Evolutionary conservation across 257 asterid genomes (phyloP).

Genomic region (Solanum pennellii): DNA sequence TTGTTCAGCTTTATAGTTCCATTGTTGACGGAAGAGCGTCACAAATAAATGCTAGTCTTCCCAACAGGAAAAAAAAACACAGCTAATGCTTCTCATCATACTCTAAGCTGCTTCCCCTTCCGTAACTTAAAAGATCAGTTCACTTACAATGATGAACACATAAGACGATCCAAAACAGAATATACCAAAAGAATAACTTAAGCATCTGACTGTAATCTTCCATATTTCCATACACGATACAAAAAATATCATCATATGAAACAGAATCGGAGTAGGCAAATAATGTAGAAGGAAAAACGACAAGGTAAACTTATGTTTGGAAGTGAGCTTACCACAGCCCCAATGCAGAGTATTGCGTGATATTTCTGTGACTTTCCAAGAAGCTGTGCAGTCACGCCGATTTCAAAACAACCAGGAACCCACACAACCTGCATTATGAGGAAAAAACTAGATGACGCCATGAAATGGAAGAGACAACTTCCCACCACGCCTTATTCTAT

Average conservation of each 20-base stretch:
- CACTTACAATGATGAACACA: not conserved
- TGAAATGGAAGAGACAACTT: not conserved
- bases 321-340: constrained; percentile 78
- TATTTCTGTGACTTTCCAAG: constrained; percentile 78
- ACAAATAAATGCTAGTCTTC: not conserved
- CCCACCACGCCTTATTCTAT: not conserved
- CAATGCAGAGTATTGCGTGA: constrained; percentile 81
- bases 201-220: not conserved
- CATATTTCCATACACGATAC: not conserved
- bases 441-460: not conserved
- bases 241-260: not conserved
- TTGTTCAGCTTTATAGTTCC: not conserved
- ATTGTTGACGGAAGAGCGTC: not conserved
- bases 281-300: not conserved
- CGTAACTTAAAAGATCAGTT: not conserved
- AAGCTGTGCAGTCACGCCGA: constrained; percentile 69
- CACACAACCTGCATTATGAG: constrained; percentile 55
- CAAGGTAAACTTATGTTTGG: not conserved
- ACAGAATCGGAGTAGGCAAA: not conserved
- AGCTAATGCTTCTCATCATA: not conserved
- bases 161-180: not conserved
- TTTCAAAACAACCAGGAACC: constrained; percentile 97
- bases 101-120: not conserved
- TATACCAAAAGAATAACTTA: not conserved
- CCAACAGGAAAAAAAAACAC: too few relatives aligned